Evolutionary conservation across 805 yeast genomes (phyloP), one percentile per base, ranked within the genome.

Genomic region (Naumovozyma castellii): DNA sequence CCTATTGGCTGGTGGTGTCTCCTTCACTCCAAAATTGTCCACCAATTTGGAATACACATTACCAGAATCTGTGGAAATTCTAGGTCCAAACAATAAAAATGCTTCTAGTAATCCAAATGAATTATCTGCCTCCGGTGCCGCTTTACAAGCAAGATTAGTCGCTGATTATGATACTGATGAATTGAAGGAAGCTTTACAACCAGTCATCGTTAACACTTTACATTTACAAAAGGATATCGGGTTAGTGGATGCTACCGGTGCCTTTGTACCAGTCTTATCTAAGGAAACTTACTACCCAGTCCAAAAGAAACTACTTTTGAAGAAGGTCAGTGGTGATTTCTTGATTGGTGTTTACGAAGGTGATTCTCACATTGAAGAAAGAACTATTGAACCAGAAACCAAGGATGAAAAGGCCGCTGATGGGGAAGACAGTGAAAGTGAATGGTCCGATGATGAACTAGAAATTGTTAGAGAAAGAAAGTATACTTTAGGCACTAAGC

Each of bases 231-330:
- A 81, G 59, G 81, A 96, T 37, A 77, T 92, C 56, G 98, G 98
- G 62, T 65, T 87, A 49, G 78, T 80, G 57, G 79, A 75, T 53
- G 78, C 77, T 34, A 76, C 77, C 40, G 90, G 86, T 51, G 68
- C 70, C 43, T 84, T 87, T 59, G 72, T 76, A 43, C 75, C 90
- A 32, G 69, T 92, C 34, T 66, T 92, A 39, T 78, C 82, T 44
- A 75, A 78, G 38, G 90, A 87, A 67, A 84, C 97, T 40, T 84
- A 96, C 20, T 78, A 79, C 64, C 98, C 98, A 50, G 83, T 85
- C 57, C 83, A 85, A 66, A 84, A 80, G 66, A 68, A 85, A 13
- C 53, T 84, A 45, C 67, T 75, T 38, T 71, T 90, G 51, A 70
- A 74, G 48, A 78, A 80, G 38, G 69, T 72, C 46, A 73, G 69